Evolutionary conservation across 176 grass and related monocot genomes (phyloP), one percentile per base, ranked within the genome.

Genomic region (Aegilops sharonensis): DNA sequence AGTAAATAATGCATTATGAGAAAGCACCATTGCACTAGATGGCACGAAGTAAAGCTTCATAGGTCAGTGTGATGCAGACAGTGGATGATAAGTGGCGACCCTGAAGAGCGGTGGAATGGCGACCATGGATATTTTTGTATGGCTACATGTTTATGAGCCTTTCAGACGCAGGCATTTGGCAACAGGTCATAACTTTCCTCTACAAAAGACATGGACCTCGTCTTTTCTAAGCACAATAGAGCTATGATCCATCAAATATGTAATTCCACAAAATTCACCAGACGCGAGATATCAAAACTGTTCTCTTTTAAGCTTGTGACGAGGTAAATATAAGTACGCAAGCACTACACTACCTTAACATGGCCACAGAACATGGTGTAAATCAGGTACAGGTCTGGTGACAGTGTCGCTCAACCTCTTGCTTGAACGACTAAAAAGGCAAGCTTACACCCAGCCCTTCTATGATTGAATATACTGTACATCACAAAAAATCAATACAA

Each of bases 371-470:
- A 47, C 45, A 29, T 69, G 64, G 68, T 5, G 18, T 24, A 52
- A 30, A 86, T 71, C 15, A 77, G 76, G 18, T 14, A 70, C 39
- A 39, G 24, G 34, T 29, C 30, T 52, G 8, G 31, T 77, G 11
- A 70, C 78, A 64, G 54, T 23, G 20, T 70, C 47, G 68, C 66
- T 86, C 9, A 10, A 60, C 47, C 57, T 39, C 12, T 32, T 64
- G 13, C n/a, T 69, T 63, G 63, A 30, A 35, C 17, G 17, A 78
- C 23, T 64, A 37, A 86, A 64, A 32, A 43, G 48, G 9, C 23
- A 90, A 83, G 18, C 52, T 90, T 24, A 86, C 57, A 74, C 57
- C 30, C 82, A 31, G 71, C 70, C 52, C 56, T 83, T 78, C 32
- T 54, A 35, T 87, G 65, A 83, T 23, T 52, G 4, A 78, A 83